phyloP scores from a whole-genome alignment of 129 eudicot species.

The Erigeron canadensis region DNA sequence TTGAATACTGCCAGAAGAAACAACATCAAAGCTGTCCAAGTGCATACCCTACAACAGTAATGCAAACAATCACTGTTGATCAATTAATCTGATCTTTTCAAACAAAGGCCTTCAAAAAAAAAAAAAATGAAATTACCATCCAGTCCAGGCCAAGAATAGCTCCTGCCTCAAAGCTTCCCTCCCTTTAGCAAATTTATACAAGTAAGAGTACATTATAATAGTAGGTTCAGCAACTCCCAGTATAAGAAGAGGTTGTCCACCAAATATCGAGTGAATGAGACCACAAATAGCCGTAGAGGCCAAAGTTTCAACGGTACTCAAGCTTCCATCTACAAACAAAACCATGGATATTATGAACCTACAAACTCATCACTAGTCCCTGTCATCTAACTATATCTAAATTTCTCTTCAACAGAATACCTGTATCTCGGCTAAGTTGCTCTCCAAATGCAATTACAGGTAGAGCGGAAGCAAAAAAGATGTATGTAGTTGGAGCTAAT shows the following conservation, averaged over 20 bases:
- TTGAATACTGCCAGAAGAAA: slow-evolving; percentile 55
- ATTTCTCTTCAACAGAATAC: not conserved
- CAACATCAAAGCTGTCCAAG: slow-evolving; percentile 58
- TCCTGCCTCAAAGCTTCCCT: slow-evolving; percentile 39
- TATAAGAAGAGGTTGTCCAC: slow-evolving; percentile 69
- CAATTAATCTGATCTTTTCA: not conserved
- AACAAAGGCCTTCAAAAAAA: slow-evolving; percentile 1
- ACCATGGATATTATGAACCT: not conserved
- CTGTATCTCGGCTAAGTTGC: slow-evolving; percentile 54
- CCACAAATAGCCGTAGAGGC: slow-evolving; percentile 66
- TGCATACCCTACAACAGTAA: slow-evolving; percentile 51
- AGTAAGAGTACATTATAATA: slow-evolving; percentile 59
- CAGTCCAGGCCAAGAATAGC: slow-evolving; percentile 68
- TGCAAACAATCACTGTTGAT: not conserved
- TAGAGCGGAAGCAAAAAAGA: slow-evolving; percentile 55
- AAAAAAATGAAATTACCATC: slow-evolving; percentile 40
- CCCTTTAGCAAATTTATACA: slow-evolving; percentile 54
- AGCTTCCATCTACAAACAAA: slow-evolving; percentile 47
- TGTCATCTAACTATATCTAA: not conserved
- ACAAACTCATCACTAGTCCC: not conserved
- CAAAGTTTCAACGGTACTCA: slow-evolving; percentile 62
- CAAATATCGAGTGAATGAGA: slow-evolving; percentile 51
- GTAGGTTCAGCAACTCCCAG: slow-evolving; percentile 75
- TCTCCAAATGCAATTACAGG: slow-evolving; percentile 60
- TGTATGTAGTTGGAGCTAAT: slow-evolving; percentile 53